Percentiles rank a stretch among this genome's conserved stretches.
Evolutionary conservation across 768 basidiomycete species (phyloP).

Genomic region (Rhodotorula graminis): DNA sequence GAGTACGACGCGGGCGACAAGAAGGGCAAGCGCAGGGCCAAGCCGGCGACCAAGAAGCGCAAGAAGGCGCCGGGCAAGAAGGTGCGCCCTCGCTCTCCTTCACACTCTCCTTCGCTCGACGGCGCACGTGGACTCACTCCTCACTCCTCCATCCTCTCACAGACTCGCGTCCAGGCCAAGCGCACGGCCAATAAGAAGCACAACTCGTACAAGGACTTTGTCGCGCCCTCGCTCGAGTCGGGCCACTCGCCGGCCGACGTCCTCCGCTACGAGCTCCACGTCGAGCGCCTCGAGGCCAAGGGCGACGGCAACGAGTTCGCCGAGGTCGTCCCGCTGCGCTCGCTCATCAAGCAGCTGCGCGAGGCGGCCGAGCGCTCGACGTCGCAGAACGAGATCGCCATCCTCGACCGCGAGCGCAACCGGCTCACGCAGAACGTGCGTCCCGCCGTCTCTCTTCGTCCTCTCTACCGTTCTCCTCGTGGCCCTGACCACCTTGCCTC

Average conservation of each 20-base stretch:
- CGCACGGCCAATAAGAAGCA: conserved; percentile 22
- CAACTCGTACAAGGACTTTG: conserved; percentile 12
- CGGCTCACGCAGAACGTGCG: conserved; percentile 3
- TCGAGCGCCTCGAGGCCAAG: conserved; percentile 28
- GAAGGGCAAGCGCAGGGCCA: conserved; percentile 5
- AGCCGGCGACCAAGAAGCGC: not conserved
- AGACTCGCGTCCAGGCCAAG: conserved; percentile 12
- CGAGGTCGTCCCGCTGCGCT: conserved; percentile 14
- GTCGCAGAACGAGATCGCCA: conserved; percentile 13
- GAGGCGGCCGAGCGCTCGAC: conserved; percentile 14
- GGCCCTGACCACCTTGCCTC: too few species aligned
- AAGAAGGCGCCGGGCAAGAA: not conserved
- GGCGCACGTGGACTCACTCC: not conserved
- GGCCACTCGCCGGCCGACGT: conserved; percentile 19
- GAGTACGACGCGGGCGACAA: not conserved
- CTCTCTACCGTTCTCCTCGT: too few species aligned
- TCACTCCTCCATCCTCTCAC: not conserved
- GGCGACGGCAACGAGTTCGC: conserved; percentile 28
- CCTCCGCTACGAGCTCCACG: conserved; percentile 33
- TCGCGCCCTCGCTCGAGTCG: conserved; percentile 20
- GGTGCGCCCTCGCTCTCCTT: not conserved
- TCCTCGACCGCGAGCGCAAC: conserved; percentile 26
- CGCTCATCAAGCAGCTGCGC: conserved; percentile 21
- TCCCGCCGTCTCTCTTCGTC: too few species aligned
- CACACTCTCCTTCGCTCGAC: not conserved